These are phyloP conservation scores for Suillus clintonianus DNA, from an alignment of 768 basidiomycete genomes.

Conservation along the genomic window DNA sequence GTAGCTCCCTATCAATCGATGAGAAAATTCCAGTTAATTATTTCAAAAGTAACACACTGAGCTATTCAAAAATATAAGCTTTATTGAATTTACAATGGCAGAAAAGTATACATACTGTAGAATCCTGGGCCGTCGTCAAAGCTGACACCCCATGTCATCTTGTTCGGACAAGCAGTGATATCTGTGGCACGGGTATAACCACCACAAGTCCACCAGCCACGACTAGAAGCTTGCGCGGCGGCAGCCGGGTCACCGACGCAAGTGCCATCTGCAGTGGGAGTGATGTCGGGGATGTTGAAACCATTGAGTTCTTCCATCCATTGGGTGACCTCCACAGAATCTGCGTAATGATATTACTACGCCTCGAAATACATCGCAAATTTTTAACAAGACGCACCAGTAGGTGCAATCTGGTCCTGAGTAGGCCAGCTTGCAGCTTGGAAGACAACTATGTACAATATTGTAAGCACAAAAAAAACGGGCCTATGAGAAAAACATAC, in stretches of 20 bases:
- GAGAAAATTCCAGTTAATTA: conserved; percentile 3
- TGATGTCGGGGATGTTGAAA: conserved; percentile 63
- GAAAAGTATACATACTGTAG: conserved; percentile 59
- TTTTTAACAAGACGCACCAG: conserved; percentile 43
- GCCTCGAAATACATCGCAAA: background rate
- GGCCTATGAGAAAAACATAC: conserved; percentile 32
- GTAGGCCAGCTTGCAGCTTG: conserved; percentile 56
- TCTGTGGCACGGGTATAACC: conserved; percentile 60
- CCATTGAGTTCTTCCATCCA: conserved; percentile 83
- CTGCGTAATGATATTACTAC: conserved; percentile 26
- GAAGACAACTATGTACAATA: conserved; percentile 44
- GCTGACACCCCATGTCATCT: conserved; percentile 77
- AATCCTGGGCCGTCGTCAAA: conserved; percentile 88
- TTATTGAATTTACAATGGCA: background rate
- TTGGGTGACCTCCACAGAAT: conserved; percentile 59
- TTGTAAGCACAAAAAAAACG: background rate
- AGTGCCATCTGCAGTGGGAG: conserved; percentile 65
- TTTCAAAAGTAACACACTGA: conserved; percentile 40
- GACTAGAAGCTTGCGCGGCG: conserved; percentile 54
- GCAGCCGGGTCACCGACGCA: conserved; percentile 62
- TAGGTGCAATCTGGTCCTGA: conserved; percentile 60
- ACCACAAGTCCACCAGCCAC: conserved; percentile 94
- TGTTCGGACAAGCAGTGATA: conserved; percentile 67
- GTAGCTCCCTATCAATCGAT: conserved; percentile 49
- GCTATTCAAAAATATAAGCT: conserved; percentile 35